These are phyloP conservation scores for Tetrastigma voinierianum DNA, from an alignment of 164 flowering plant species.

Conservation along the genomic window DNA sequence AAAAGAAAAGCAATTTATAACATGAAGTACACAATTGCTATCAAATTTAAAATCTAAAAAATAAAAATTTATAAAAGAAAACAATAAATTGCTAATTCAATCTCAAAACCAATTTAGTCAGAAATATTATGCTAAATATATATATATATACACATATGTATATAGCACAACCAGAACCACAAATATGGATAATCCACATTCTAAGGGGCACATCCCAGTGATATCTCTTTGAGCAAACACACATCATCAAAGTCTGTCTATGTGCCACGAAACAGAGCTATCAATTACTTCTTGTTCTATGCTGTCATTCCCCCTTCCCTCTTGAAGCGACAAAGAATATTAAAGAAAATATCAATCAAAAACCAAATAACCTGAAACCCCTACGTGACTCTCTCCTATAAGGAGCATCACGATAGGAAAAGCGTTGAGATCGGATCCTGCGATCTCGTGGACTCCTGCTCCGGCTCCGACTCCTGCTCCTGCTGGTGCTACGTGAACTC, in stretches of 20 bases:
- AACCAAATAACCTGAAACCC: constrained; percentile 51
- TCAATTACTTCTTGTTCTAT: background rate
- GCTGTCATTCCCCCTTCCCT: constrained; percentile 3
- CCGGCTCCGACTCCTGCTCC: constrained; percentile 40
- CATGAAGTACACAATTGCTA: no score
- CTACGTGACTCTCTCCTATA: constrained; percentile 46
- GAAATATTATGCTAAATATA: background rate
- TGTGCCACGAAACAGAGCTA: no score
- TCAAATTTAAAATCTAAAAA: background rate
- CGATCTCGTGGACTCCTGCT: constrained; percentile 53
- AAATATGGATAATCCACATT: background rate
- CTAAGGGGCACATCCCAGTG: background rate
- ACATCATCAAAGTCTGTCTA: background rate
- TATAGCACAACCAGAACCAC: background rate
- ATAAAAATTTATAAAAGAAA: no score
- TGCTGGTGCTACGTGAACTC: constrained; percentile 36
- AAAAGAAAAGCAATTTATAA: no score
- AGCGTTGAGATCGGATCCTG: constrained; percentile 41
- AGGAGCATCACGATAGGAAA: constrained; percentile 49
- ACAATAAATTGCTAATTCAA: background rate
- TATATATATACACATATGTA: no score
- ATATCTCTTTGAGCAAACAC: background rate
- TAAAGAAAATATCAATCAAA: constrained; percentile 12
- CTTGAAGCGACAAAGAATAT: constrained; percentile 2
- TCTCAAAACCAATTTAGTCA: background rate